Evolutionary conservation across 495 filamentous ascomycete genomes (phyloP), one percentile per base, ranked within the genome.

Genomic region (Clavariopsis aquatica): DNA sequence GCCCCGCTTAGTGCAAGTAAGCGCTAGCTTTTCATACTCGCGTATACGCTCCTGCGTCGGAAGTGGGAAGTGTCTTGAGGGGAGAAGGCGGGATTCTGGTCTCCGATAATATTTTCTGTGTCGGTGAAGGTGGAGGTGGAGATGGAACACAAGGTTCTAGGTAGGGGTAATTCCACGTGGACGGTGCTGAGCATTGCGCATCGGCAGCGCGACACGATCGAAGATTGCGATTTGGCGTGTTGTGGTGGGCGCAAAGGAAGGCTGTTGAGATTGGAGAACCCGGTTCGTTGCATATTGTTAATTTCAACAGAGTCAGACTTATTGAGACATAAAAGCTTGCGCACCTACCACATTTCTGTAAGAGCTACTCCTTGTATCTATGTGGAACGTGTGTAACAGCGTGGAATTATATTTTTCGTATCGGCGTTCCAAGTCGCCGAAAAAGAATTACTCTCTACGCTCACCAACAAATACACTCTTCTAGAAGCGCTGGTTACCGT

Each of bases 21-120:
- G 64, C 78, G 77, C 34, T 86, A 89, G 72, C 80, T 89, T 3
- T 81, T 88, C 63, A 81, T 80, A 60, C 77, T 89, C 17, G 84
- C 81, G 4, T 80, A 85, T 1, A 85, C 83, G 0, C 72, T 89
- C 7, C 72, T 89, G 22, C 31, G 38, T 15, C 57, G 27, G 45
- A 47, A 47, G 45, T n/a, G n/a, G n/a, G n/a, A n/a, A 47, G 45
- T 23, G 8, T 47, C 22, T n/a, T 9, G 20, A 7, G 45, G 17
- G 45, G n/a, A n/a, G n/a, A 47, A n/a, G 31, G 69, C 22, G 29
- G 29, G 3, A 61, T 73, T 36, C 34, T 73, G 0, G 23, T 73
- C 22, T 29, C 71, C 22, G 71, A 73, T 68, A 69, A 73, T n/a
- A 38, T 70, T 69, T n/a, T 69, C 63, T 6, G 64, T 49, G 49